A percentile compares a stretch with the other conserved stretches of the same genome.
These are phyloP conservation scores for Neopestalotiopsis sp. DNA, from an alignment of 2,329 filamentous ascomycete genomes.

Conservation along the genomic window DNA sequence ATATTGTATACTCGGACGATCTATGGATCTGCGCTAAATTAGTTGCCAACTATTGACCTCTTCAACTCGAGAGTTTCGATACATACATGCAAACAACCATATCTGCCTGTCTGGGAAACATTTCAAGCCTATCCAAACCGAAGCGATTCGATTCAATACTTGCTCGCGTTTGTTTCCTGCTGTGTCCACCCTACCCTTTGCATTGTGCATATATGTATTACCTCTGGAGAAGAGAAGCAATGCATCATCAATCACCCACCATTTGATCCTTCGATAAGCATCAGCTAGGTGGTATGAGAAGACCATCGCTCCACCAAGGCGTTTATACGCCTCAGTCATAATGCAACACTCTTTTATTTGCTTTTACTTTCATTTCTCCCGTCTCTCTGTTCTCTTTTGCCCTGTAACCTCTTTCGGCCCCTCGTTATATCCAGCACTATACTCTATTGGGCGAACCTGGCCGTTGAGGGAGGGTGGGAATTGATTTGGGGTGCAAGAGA, in stretches of 20 bases:
- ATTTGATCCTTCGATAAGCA: too few species aligned
- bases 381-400: neutral
- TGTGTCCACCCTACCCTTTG: too few species aligned
- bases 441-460: slow-evolving; percentile 5
- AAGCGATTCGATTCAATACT: too few species aligned
- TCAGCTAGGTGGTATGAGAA: too few species aligned
- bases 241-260: too few species aligned
- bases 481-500: neutral
- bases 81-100: too few species aligned
- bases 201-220: too few species aligned
- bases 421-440: neutral
- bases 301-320: neutral
- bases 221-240: too few species aligned
- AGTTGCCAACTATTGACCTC: neutral
- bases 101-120: too few species aligned
- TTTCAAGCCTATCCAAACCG: too few species aligned
- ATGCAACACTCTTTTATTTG: neutral
- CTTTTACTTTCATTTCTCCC: neutral
- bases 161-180: too few species aligned
- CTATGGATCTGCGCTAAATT: neutral
- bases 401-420: neutral
- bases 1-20: slow-evolving; percentile 1
- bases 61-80: too few species aligned
- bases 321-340: neutral
- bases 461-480: slow-evolving; percentile 1